Conservation (phyloP, 2,329 filamentous ascomycete genomes). For the Aspergillus sp. region DNA sequence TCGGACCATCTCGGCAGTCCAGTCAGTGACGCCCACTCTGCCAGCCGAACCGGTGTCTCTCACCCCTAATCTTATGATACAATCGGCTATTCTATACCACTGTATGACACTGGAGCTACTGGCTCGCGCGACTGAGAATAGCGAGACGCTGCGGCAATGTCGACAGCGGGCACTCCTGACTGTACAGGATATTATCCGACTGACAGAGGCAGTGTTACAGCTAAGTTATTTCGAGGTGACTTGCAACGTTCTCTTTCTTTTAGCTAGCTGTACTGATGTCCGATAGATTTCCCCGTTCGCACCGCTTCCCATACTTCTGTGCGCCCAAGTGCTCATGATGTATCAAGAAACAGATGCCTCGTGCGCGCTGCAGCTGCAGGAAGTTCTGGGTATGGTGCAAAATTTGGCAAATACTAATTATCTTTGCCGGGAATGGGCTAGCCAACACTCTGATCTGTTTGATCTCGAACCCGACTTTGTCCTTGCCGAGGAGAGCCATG, state of each 20-base stretch:
- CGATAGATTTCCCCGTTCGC: constrained; percentile 8
- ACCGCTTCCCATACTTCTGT: constrained; percentile 5
- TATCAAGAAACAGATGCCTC: background rate
- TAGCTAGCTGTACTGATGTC: background rate
- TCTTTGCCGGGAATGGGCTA: background rate
- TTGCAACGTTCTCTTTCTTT: background rate
- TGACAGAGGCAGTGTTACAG: constrained; percentile 12
- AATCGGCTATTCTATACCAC: constrained; percentile 1
- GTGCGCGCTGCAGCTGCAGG: background rate
- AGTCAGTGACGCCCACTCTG: background rate
- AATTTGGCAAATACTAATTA: background rate
- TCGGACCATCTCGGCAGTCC: background rate
- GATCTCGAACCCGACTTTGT: no score
- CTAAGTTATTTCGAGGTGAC: constrained; percentile 17
- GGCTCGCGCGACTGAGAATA: background rate
- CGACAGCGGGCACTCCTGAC: constrained; percentile 9
- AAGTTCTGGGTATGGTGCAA: background rate
- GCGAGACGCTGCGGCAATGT: background rate
- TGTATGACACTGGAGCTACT: background rate
- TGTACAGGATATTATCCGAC: constrained; percentile 18
- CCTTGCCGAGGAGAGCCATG: no score
- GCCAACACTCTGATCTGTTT: background rate
- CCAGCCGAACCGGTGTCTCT: background rate
- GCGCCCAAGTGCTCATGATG: background rate
- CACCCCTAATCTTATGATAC: background rate